These are phyloP conservation scores for Clarireedia hainanense DNA, from an alignment of 2,329 filamentous ascomycete genomes.

Conservation along the genomic window DNA sequence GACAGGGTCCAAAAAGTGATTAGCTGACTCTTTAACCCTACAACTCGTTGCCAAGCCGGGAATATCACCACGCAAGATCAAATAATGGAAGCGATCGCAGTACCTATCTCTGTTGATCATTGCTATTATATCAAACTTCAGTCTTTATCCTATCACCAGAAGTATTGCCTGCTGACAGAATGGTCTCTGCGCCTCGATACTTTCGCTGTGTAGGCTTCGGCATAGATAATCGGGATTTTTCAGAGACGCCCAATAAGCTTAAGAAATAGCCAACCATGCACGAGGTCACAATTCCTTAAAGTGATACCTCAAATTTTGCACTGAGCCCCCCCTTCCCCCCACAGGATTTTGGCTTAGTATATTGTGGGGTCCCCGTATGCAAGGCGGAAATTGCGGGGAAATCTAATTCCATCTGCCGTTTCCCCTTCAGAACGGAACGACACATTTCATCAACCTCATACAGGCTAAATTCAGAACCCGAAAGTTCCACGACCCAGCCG, in stretches of 20 bases:
- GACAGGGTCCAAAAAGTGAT: not conserved
- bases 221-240: not conserved
- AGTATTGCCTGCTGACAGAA: too few species aligned
- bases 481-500: not conserved
- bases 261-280: not conserved
- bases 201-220: not conserved
- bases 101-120: too few species aligned
- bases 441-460: constrained; percentile 9
- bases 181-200: not conserved
- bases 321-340: not conserved
- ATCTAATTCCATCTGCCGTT: constrained; percentile 14
- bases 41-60: too few species aligned
- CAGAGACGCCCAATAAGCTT: constrained; percentile 1
- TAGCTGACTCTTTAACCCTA: too few species aligned
- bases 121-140: too few species aligned
- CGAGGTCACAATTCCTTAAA: not conserved
- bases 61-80: too few species aligned
- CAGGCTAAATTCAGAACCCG: constrained; percentile 11
- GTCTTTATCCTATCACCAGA: too few species aligned
- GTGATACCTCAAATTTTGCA: not conserved
- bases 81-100: too few species aligned
- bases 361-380: constrained; percentile 6
- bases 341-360: not conserved
- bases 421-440: not conserved
- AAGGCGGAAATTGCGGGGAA: constrained; percentile 13